Evolutionary conservation across 192 early-diverging fungal genomes (phyloP), one percentile per base, ranked within the genome.

Genomic region (Linderina pennispora): DNA sequence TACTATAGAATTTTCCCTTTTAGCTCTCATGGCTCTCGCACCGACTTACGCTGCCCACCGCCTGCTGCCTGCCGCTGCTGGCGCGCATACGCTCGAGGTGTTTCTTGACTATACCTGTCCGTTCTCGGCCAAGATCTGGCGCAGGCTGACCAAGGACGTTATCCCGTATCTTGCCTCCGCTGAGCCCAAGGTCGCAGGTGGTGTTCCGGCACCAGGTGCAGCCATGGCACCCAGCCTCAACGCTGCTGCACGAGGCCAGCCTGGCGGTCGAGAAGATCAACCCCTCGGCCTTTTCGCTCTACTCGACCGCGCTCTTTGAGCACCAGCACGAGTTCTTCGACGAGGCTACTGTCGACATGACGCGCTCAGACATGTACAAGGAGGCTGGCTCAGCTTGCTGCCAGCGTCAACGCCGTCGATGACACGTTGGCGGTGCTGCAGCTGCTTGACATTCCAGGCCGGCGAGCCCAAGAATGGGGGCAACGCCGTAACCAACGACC

Each of bases 171-270:
- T 84, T 8, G 46, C 60, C 3, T 9, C 65, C 17, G 13, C 53
- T 19, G 59, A 77, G 23, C 51, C 77, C 18, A 49, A 43, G 4
- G 61, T 84, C 2, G 72, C 83, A n/a, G 24, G 58, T 92, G 35
- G 57, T 85, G 13, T 83, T 92, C 55, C 74, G 87, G 14, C 85
- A 92, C 50, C 89, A 92, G 60, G 73, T 92, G 36, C 89, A 91
- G 45, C 83, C 87, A 1, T 90, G 89, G 89, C 88, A 92, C 57
- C 87, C 88, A 0, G 55, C 62, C 17, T 85, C 82, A 1, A 84
- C 83, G 3, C 44, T 88, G 21, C 56, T 88, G 40, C 84, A 89
- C 45, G 89, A 92, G 57, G 85, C 86, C 24, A 79, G 76, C 25
- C 38, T 89, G 28, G 86, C 84, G 10, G 84, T 86, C 36, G 82